Percentiles rank a stretch among this genome's conserved stretches.
Conservation (phyloP, 495 filamentous ascomycete species). For the Trichoderma erinaceum region DNA sequence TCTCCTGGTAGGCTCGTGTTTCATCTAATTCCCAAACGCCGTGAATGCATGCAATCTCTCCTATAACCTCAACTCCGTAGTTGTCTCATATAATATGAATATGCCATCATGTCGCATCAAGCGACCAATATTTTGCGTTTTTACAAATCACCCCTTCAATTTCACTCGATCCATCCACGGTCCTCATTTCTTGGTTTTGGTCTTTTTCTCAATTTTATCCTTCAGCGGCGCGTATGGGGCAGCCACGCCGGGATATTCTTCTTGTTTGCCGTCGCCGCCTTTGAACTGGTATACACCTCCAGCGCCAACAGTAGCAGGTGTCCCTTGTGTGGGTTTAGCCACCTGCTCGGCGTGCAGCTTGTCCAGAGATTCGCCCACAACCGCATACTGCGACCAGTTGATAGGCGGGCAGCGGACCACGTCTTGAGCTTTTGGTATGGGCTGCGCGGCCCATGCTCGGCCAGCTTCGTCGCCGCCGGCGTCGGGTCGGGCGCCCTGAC, state of each 20-base stretch:
- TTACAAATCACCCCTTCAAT: background rate
- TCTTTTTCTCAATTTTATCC: constrained; percentile 56
- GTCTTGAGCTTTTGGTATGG: constrained; percentile 71
- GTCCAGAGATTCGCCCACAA: constrained; percentile 74
- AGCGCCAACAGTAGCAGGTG: constrained; percentile 36
- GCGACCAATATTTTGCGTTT: background rate
- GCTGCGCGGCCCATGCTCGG: constrained; percentile 8
- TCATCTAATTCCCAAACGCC: constrained; percentile 17
- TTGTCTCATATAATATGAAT: background rate
- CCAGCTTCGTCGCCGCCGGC: constrained; percentile 17
- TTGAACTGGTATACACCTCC: constrained; percentile 38
- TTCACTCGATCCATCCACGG: background rate
- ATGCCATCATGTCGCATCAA: background rate
- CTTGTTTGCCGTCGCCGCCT: constrained; percentile 31
- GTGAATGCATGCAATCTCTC: background rate
- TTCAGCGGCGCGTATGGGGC: constrained; percentile 68
- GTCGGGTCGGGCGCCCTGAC: constrained; percentile 4
- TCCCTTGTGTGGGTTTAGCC: constrained; percentile 53
- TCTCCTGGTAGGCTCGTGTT: background rate
- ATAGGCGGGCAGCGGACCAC: constrained; percentile 77
- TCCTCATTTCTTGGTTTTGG: constrained; percentile 32
- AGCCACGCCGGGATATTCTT: constrained; percentile 49
- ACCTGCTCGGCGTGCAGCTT: constrained; percentile 76
- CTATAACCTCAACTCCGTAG: background rate
- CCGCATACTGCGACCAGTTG: constrained; percentile 85